Evolutionary conservation across 257 asterid genomes (phyloP), one percentile per base, ranked within the genome.

Genomic region (Knoxia roxburghii): DNA sequence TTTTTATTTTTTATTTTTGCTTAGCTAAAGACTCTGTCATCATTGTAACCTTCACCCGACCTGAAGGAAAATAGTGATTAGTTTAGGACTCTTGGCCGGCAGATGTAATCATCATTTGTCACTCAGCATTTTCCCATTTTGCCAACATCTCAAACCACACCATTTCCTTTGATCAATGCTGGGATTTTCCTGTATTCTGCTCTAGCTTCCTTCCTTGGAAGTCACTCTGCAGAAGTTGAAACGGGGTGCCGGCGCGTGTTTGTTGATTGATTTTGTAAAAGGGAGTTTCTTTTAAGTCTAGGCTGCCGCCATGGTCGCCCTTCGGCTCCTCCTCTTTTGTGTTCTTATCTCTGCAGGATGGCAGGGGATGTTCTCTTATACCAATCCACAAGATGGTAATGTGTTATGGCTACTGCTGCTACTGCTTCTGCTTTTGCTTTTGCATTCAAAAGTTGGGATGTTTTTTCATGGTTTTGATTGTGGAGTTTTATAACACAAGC

Each of bases 311-410:
- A 81, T 84, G 89, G 84, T 72, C 50, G 81, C 88, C 67, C 8
- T 37, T 4, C 18, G 65, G 72, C 74, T 51, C 78, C 78, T 76
- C 15, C 76, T 81, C 62, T 61, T 70, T 70, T 77, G 30, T 56
- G 45, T 84, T 21, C 14, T 78, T 65, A n/a, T 84, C 61, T 77
- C 71, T 7, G 3, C 67, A 10, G 23, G 67, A 7, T 55, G 30
- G 41, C 60, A 3, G 11, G 41, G 61, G 18, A 12, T 59, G 24
- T 65, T 74, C 68, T 60, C 71, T 50, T 15, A 26, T 21, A 56
- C 95, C 0, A 74, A 82, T 40, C 67, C 87, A 17, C 72, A 79
- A 30, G 95, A 87, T 48, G 83, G 95, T 87, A 79, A 58, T 52
- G 33, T 53, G 5, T n/a, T 62, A 37, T 18, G 12, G 11, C 20